Evolutionary conservation across 495 filamentous ascomycete species (phyloP).

Genomic region (Polyplosphaeria fusca): DNA sequence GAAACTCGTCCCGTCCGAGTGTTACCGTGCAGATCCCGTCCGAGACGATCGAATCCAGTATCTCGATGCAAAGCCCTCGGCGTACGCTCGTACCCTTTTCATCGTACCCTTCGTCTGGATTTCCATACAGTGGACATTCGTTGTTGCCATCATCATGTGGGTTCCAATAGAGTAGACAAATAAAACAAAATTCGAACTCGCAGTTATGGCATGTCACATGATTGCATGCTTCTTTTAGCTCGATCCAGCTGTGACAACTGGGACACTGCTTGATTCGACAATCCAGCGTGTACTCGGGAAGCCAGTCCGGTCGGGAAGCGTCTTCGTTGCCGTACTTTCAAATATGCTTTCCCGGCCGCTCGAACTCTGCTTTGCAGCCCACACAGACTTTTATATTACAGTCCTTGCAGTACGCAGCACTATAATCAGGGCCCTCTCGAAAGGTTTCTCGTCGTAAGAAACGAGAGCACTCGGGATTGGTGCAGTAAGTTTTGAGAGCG

Average conservation of each 20-base stretch:
- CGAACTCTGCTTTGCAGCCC: neutral
- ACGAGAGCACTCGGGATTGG: neutral
- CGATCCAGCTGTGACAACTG: neutral
- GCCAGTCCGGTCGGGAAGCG: neutral
- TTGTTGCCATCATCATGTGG: neutral
- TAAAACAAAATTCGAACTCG: neutral
- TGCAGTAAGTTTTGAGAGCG: neutral
- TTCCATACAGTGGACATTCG: neutral
- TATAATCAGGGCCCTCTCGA: neutral
- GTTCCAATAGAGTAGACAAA: neutral
- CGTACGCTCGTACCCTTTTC: neutral
- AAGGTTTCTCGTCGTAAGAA: neutral
- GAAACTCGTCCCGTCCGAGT: no score
- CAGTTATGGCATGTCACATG: neutral
- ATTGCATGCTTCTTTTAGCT: neutral
- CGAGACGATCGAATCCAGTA: neutral
- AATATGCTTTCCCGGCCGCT: neutral
- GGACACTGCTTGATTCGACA: conserved; percentile 4
- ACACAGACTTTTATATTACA: neutral
- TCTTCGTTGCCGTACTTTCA: neutral
- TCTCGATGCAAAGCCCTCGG: neutral
- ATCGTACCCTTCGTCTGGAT: neutral
- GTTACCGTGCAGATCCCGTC: no score
- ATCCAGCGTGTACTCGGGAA: neutral
- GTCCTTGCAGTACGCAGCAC: neutral